phyloP scores from a whole-genome alignment of 2,329 filamentous ascomycete species.

The Anthostomella pinea region DNA sequence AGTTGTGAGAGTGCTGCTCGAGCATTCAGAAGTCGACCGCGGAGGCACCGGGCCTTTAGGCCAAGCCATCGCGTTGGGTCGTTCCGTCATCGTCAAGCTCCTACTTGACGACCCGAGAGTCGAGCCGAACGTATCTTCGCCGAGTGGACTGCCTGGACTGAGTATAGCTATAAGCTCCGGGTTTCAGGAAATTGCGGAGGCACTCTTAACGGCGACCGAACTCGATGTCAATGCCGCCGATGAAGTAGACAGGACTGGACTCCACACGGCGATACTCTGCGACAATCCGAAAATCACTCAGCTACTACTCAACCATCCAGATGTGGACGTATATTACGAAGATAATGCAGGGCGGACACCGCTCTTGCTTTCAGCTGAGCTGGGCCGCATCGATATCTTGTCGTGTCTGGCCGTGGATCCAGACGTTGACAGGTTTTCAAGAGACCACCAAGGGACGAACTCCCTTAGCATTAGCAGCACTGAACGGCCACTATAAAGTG shows the following conservation, averaged over 20 bases:
- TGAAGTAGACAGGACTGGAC: not conserved
- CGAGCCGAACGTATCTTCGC: not conserved
- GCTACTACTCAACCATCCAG: not conserved
- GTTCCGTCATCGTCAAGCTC: not conserved
- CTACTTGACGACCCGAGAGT: not conserved
- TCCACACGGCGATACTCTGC: not conserved
- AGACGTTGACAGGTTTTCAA: not conserved
- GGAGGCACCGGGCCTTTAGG: not conserved
- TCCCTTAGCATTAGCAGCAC: not conserved
- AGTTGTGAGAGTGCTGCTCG: not conserved
- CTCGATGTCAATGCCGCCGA: not conserved
- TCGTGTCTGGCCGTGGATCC: not conserved
- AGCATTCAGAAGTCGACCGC: not conserved
- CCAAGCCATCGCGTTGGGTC: slow-evolving; percentile 1
- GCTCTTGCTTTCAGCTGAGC: not conserved
- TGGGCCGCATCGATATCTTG: not conserved
- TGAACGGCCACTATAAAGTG: not conserved
- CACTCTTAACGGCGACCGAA: not conserved
- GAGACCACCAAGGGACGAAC: not conserved
- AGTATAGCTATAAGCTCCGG: not conserved
- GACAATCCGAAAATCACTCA: not conserved
- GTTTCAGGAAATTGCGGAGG: not conserved
- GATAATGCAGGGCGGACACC: not conserved
- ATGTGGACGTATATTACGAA: not conserved
- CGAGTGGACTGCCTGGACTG: not conserved